phyloP scores from a whole-genome alignment of 768 basidiomycete genomes.

The Nevesoporus exiguus region DNA sequence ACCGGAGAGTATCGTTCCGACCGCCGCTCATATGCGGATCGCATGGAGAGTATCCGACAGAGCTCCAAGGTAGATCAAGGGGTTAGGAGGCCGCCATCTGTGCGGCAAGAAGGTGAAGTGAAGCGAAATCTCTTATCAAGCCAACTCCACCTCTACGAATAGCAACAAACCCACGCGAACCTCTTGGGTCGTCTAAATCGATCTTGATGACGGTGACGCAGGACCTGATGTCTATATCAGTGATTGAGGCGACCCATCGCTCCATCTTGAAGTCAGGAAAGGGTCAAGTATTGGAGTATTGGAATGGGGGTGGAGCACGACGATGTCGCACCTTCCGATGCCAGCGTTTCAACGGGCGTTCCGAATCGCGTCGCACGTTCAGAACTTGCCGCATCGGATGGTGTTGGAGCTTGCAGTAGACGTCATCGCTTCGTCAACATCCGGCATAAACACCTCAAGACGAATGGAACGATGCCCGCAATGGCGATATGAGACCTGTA shows the following conservation, averaged over 20 bases:
- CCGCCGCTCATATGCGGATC: neutral
- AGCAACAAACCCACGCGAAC: neutral
- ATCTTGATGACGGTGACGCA: neutral
- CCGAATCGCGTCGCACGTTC: neutral
- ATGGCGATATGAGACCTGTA: neutral
- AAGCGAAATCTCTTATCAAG: constrained; percentile 4
- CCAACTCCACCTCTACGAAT: neutral
- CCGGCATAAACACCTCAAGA: neutral
- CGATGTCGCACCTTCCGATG: neutral
- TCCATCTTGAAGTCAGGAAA: too few relatives aligned
- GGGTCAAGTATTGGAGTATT: too few relatives aligned
- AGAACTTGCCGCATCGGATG: neutral
- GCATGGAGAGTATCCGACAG: neutral
- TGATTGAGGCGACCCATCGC: neutral
- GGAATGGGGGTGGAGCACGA: too few relatives aligned
- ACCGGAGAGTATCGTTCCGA: neutral
- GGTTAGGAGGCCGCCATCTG: neutral
- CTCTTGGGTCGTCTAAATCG: constrained; percentile 3
- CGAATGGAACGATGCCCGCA: neutral
- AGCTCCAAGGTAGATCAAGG: neutral
- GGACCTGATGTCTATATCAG: neutral
- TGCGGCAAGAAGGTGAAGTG: neutral
- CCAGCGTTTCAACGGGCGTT: neutral
- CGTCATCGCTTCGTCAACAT: neutral
- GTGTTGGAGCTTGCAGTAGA: constrained; percentile 2